A percentile compares a stretch with the other conserved stretches of the same genome.
phyloP scores from a whole-genome alignment of 305 asterid genomes.

The Euphrasia arctica region DNA sequence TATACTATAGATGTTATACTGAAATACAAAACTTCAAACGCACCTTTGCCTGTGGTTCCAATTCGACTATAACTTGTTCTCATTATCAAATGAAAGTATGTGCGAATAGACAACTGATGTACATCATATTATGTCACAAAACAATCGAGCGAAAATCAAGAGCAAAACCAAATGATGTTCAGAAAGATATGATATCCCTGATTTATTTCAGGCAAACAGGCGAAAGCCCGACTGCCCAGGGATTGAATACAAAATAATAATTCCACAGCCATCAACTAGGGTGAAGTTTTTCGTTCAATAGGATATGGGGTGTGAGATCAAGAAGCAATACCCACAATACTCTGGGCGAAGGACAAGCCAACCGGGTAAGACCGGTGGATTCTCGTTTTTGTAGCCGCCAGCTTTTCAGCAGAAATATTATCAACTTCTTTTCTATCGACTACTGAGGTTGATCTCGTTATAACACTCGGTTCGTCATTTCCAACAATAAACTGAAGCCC shows the following conservation, averaged over 20 bases:
- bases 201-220: constrained; percentile 18
- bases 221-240: constrained; percentile 16
- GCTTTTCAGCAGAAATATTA: constrained; percentile 30
- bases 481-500: constrained; percentile 69
- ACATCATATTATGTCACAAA: not conserved
- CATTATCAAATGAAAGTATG: too few relatives aligned
- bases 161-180: constrained; percentile 8
- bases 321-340: constrained; percentile 32
- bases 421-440: constrained; percentile 30
- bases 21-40: not conserved
- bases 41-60: too few relatives aligned
- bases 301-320: constrained; percentile 17
- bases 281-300: too few relatives aligned
- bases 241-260: constrained; percentile 19
- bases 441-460: constrained; percentile 26
- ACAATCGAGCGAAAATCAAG: constrained; percentile 4
- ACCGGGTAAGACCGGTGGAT: constrained; percentile 64
- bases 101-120: not conserved
- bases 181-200: not conserved
- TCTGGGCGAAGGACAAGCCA: constrained; percentile 55
- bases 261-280: constrained; percentile 1
- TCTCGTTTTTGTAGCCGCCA: constrained; percentile 47
- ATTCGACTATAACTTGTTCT: too few relatives aligned
- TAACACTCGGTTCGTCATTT: constrained; percentile 38
- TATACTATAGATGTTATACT: not conserved